Evolutionary conservation across 345 rosid species (phyloP), one percentile per base, ranked within the genome.

Genomic region (Dipteronia dyeriana): DNA sequence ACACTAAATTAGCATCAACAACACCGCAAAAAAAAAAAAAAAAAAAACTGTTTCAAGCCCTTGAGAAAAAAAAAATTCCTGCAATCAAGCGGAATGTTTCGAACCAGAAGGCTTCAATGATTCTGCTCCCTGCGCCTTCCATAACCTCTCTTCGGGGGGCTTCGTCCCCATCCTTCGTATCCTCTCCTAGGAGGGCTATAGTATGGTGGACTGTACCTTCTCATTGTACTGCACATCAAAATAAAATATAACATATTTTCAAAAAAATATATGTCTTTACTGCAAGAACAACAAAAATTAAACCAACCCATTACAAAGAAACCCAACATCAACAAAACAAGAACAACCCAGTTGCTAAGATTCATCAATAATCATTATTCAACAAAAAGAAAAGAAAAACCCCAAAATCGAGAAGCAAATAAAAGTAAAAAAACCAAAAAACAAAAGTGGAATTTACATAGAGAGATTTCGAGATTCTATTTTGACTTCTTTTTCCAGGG

Each of bases 161-260:
- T 94, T 82, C 97, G 85, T 9, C 77, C 91, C 29, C 97, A 75
- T 31, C 96, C 97, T 10, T 43, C 97, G 75, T 41, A 91, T 60
- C 91, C 95, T 82, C 97, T 93, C 83, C 99, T 91, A 6, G 99
- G 98, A 82, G 99, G 95, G 73, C 98, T 90, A 78, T 89, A 86
- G 75, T 89, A 83, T 47, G 84, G 84, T 19, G 95, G 90, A 84
- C 99, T 96, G 82, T 96, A 90, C 84, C 99, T 86, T 88, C 96
- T 91, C 99, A 95, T 95, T 16, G 39, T 81, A 81, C 53, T 20
- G 59, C 77, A 83, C 79, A 49, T 5, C 41, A 77, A 79, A n/a
- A 67, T 9, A 72, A 63, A 59, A 9, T 62, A 9, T 62, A 26
- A 62, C 3, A 62, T 39, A 56, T 56, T 16, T 66, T 66, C 29